phyloP scores from a whole-genome alignment of 805 yeast genomes.

The Nakazawaea wyomingensis region DNA sequence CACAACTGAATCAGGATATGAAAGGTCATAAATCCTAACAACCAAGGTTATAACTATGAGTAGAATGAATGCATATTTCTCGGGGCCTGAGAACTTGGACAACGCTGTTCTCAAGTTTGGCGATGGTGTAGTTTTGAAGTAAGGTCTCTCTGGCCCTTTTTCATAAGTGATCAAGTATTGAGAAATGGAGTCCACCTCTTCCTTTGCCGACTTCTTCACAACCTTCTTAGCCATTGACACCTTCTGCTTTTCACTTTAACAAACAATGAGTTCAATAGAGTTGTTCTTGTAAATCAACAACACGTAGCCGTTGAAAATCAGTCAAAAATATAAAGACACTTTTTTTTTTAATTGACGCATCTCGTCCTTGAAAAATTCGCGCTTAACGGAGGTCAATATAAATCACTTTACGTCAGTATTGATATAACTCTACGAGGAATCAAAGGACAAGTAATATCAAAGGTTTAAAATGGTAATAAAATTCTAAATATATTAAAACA shows the following conservation, averaged over 20 bases:
- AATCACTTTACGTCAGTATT: too few relatives aligned
- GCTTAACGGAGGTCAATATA: neutral
- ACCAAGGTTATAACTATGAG: constrained; percentile 23
- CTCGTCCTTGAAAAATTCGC: constrained; percentile 23
- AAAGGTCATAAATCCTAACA: constrained; percentile 29
- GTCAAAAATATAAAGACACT: neutral
- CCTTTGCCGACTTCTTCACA: neutral
- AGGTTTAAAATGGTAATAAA: too few relatives aligned
- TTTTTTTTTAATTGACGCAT: too few relatives aligned
- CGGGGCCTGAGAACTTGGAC: constrained; percentile 17
- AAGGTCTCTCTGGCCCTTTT: constrained; percentile 28
- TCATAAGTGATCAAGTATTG: constrained; percentile 23
- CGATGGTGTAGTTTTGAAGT: constrained; percentile 22
- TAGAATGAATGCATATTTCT: constrained; percentile 19
- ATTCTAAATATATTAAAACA: too few relatives aligned
- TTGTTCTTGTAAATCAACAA: neutral
- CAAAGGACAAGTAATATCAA: too few relatives aligned
- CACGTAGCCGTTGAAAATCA: too few relatives aligned
- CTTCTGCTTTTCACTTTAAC: neutral
- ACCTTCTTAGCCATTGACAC: neutral
- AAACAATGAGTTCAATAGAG: too few relatives aligned
- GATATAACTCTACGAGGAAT: too few relatives aligned
- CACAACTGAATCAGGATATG: constrained; percentile 35
- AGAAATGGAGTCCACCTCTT: neutral
- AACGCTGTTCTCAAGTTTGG: constrained; percentile 15